These are phyloP conservation scores for Reutealis trisperma DNA, from an alignment of 345 rosid species.

Conservation along the genomic window DNA sequence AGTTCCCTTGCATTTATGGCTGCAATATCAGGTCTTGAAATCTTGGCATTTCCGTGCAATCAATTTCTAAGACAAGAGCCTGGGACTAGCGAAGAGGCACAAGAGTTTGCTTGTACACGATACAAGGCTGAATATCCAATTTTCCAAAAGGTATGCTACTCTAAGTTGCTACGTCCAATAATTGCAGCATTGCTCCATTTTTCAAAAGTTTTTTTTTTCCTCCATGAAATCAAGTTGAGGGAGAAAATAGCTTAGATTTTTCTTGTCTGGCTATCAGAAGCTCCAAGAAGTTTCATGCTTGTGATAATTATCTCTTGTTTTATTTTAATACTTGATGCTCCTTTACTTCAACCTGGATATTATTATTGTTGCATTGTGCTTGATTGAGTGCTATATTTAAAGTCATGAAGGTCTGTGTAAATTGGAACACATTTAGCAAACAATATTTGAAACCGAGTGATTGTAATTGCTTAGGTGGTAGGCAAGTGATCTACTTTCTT, in stretches of 20 bases:
- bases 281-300: background rate
- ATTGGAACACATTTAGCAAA: background rate
- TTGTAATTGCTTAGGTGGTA: background rate
- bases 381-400: background rate
- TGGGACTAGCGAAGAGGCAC: conserved; percentile 64
- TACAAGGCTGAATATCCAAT: conserved; percentile 89
- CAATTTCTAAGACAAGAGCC: conserved; percentile 87
- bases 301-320: background rate
- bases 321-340: background rate
- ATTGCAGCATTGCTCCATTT: background rate
- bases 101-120: conserved; percentile 78
- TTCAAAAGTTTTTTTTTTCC: background rate
- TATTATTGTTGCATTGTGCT: background rate
- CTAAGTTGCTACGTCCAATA: background rate
- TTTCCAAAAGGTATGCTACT: conserved; percentile 63
- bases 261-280: background rate
- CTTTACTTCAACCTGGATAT: background rate
- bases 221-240: background rate
- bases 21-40: conserved; percentile 61
- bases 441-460: background rate
- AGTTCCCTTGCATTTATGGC: background rate
- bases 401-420: too few species aligned
- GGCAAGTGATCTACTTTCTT: background rate
- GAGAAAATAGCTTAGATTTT: background rate
- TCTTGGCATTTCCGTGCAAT: conserved; percentile 93